Evolutionary conservation across 805 yeast genomes (phyloP).

Genomic region (Saccharomycopsis fermentans): DNA sequence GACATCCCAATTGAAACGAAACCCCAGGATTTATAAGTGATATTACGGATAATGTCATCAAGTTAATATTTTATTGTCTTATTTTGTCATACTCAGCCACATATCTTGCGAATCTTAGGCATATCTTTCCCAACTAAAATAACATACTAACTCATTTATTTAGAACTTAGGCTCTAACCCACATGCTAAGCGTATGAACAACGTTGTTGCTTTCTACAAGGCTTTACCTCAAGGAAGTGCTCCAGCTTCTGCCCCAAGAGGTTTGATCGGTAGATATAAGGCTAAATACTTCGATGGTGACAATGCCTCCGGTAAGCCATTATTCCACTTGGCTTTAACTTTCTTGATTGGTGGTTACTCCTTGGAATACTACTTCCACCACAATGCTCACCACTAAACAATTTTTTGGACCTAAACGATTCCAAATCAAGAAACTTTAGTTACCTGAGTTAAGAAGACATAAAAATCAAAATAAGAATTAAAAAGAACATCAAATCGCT

Average conservation of each 20-base stretch:
- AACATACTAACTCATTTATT: constrained; percentile 20
- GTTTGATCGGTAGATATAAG: constrained; percentile 67
- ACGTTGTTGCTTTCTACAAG: constrained; percentile 92
- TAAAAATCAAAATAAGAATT: neutral
- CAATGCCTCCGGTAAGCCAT: constrained; percentile 75
- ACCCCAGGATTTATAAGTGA: too few relatives aligned
- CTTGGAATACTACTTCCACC: constrained; percentile 89
- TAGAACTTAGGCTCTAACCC: constrained; percentile 92
- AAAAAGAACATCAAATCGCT: neutral
- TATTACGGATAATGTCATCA: too few relatives aligned
- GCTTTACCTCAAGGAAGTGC: constrained; percentile 92
- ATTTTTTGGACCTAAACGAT: neutral
- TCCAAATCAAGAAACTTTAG: neutral
- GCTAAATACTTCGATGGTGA: constrained; percentile 79
- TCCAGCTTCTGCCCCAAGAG: constrained; percentile 58
- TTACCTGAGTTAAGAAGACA: neutral
- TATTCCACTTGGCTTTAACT: constrained; percentile 63
- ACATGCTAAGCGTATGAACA: constrained; percentile 92
- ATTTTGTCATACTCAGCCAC: too few relatives aligned
- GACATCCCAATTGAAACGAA: too few relatives aligned
- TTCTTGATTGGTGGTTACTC: constrained; percentile 75
- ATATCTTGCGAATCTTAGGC: too few relatives aligned
- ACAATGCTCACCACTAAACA: constrained; percentile 34
- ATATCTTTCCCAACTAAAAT: neutral
- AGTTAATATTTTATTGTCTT: too few relatives aligned